Percentiles rank a stretch among this genome's conserved stretches.
Conservation (phyloP, 768 basidiomycete genomes). For the Lactarius quietus region DNA sequence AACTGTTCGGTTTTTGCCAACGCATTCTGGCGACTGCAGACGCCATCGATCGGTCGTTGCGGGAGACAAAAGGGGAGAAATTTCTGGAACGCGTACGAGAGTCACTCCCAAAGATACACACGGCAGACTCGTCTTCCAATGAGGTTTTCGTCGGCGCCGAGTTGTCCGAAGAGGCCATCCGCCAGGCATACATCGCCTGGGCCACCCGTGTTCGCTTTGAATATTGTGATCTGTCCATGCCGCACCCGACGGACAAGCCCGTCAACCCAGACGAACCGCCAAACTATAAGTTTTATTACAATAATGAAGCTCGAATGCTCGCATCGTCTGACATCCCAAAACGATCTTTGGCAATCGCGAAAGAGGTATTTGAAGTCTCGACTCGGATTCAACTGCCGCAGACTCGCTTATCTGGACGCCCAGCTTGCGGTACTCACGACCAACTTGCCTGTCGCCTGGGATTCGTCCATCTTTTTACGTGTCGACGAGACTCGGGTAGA, state of each 20-base stretch:
- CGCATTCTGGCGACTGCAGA: conserved; percentile 79
- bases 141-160: conserved; percentile 46
- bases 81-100: conserved; percentile 78
- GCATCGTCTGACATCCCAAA: conserved; percentile 85
- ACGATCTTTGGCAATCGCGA: conserved; percentile 90
- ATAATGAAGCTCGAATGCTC: conserved; percentile 80
- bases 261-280: conserved; percentile 52
- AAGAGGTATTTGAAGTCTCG: conserved; percentile 54
- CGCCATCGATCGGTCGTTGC: conserved; percentile 83
- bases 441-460: conserved; percentile 92
- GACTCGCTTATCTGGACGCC: conserved; percentile 5
- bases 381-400: background rate
- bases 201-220: conserved; percentile 80
- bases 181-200: conserved; percentile 79
- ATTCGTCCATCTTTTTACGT: conserved; percentile 88
- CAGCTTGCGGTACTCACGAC: conserved; percentile 92
- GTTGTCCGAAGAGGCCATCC: conserved; percentile 61
- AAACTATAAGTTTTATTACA: conserved; percentile 79
- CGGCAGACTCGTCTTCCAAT: conserved; percentile 39
- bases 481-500: conserved; percentile 92
- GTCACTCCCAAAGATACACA: conserved; percentile 69
- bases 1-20: conserved; percentile 76
- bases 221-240: conserved; percentile 80
- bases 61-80: conserved; percentile 83
- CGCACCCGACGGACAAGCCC: conserved; percentile 31